Conservation (phyloP, 108 stramenopile species). For the Nitzschia palea region DNA sequence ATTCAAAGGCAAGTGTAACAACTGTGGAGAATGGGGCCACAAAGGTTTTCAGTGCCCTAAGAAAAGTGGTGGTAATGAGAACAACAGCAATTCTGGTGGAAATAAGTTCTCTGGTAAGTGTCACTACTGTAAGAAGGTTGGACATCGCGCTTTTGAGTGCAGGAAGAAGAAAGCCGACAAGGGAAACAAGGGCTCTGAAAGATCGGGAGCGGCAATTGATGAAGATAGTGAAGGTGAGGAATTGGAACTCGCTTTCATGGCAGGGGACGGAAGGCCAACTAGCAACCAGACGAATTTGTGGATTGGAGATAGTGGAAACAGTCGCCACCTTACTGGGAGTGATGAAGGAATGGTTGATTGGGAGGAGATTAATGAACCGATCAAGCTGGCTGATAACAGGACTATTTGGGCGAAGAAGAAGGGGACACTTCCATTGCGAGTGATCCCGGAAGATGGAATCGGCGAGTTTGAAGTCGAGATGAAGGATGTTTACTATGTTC, state of each 20-base stretch:
- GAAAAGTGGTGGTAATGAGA: background rate
- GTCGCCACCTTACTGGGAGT: background rate
- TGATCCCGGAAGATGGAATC: background rate
- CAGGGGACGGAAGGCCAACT: background rate
- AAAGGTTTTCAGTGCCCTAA: background rate
- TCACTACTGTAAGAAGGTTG: slow-evolving; percentile 8
- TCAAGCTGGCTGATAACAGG: background rate
- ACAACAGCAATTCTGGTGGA: background rate
- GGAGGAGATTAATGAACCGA: background rate
- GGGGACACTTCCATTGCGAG: background rate
- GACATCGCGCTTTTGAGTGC: slow-evolving; percentile 8
- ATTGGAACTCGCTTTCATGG: background rate
- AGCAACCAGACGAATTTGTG: background rate
- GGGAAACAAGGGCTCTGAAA: background rate
- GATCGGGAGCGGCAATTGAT: background rate
- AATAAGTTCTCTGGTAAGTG: slow-evolving; percentile 2
- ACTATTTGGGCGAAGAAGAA: background rate
- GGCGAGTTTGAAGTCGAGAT: background rate
- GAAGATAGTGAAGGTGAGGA: background rate
- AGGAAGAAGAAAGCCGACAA: background rate
- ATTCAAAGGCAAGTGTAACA: background rate
- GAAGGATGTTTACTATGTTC: background rate
- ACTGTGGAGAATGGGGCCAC: background rate
- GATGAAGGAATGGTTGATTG: background rate
- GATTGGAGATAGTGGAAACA: background rate